These are phyloP conservation scores for Ogataea neopini DNA, from an alignment of 805 yeast species.

Conservation along the genomic window DNA sequence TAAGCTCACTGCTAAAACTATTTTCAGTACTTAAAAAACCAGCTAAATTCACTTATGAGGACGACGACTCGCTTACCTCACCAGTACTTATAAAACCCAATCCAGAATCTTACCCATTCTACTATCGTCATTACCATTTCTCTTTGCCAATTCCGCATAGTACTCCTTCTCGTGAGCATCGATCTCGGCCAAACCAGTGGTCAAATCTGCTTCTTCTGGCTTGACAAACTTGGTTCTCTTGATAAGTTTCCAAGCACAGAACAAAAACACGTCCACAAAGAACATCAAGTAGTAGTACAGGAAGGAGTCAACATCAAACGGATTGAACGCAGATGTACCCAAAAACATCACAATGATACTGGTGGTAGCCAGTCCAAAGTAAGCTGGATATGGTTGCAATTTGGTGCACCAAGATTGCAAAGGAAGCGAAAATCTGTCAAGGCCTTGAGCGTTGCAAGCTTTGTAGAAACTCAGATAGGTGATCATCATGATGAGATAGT, in stretches of 20 bases:
- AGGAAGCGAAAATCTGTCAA: slow-evolving; percentile 45
- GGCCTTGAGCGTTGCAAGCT: slow-evolving; percentile 58
- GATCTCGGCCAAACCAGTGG: slow-evolving; percentile 46
- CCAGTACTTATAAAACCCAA: slow-evolving; percentile 17
- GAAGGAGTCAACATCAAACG: slow-evolving; percentile 42
- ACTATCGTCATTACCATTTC: slow-evolving; percentile 1
- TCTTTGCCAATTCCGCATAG: slow-evolving; percentile 20
- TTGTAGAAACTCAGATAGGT: slow-evolving; percentile 64
- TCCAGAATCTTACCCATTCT: slow-evolving; percentile 3
- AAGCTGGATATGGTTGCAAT: slow-evolving; percentile 40
- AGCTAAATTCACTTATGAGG: no score
- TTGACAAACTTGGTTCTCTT: slow-evolving; percentile 40
- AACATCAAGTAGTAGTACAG: slow-evolving; percentile 46
- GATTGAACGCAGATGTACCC: slow-evolving; percentile 44
- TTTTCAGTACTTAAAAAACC: no score
- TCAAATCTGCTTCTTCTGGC: slow-evolving; percentile 48
- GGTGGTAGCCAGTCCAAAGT: slow-evolving; percentile 32
- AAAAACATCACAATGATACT: slow-evolving; percentile 38
- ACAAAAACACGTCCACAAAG: slow-evolving; percentile 41
- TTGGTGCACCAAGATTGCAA: slow-evolving; percentile 50
- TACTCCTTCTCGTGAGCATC: slow-evolving; percentile 47
- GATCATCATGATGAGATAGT: slow-evolving; percentile 37
- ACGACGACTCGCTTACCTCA: no score
- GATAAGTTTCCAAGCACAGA: slow-evolving; percentile 39
- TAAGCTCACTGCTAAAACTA: no score